Base-by-base conservation (phyloP, 1,139 yeast genomes). In the Protomyces lactucae-debilis region DNA sequence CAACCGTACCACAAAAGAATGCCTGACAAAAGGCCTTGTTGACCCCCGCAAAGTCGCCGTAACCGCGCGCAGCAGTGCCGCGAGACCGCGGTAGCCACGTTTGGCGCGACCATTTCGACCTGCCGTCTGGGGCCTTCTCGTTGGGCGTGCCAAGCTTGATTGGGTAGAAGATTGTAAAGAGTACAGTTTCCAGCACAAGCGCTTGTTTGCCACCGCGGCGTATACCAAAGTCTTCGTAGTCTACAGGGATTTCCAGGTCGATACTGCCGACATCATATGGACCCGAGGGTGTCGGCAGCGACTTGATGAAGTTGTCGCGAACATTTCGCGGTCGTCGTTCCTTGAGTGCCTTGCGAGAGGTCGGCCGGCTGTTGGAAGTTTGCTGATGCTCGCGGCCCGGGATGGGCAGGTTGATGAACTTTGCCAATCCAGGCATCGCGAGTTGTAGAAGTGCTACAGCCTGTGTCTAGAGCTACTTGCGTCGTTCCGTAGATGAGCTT, bases 221-320 rank as follows among this genome's bases (percentile, higher is more conserved):
- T 53, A 46, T 53, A 23, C 59, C 64, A 36, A 46, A 54, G 39
- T 54, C 55, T 16, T 54, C 51, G 16, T 14, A 12, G 37, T 60
- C 64, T 2, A 60, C 64, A 9, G 64, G 54, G 37, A 60, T 60
- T 28, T 60, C 64, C 10, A 60, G 48, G 43, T 60, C 64, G 48
- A 60, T 54, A 39, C 59, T 60, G 36, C 64, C 64, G 48, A 60
- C 64, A 36, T 60, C 59, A 55, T 60, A 60, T 0, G 64, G 64
- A 6, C 64, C 64, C 35, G 59, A 54, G 18, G 59, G 54, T 18
- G 59, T 52, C 23, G 64, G 64, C 35, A 60, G 52, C 21, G 64
- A 45, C 28, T 60, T 60, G 48, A 60, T 14, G 39, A 60, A 16
- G 16, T 46, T 35, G 52, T 60, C 64, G 2, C 64, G 55, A 25